Evolutionary conservation across 805 yeast species (phyloP).

Genomic region (Candida lessepsii): DNA sequence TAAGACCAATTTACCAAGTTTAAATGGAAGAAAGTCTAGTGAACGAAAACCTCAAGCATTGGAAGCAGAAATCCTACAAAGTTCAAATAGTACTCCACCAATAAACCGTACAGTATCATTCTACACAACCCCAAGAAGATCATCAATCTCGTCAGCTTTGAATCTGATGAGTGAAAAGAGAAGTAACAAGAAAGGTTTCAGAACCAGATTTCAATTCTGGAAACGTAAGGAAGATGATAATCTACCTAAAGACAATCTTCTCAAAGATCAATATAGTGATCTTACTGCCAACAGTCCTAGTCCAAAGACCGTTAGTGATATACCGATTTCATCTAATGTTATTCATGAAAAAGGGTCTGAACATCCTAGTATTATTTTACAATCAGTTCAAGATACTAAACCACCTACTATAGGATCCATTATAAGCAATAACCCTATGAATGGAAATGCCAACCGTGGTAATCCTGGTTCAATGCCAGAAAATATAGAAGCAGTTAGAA

Average conservation of each 20-base stretch:
- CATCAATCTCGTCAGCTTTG: constrained; percentile 16
- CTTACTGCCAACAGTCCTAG: constrained; percentile 15
- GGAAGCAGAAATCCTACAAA: constrained; percentile 2
- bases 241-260: neutral
- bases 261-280: constrained; percentile 14
- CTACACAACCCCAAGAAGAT: constrained; percentile 16
- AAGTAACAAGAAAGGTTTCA: constrained; percentile 16
- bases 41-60: constrained; percentile 9
- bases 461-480: neutral
- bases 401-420: neutral
- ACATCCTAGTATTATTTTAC: constrained; percentile 4
- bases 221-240: constrained; percentile 19
- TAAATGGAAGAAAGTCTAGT: constrained; percentile 10
- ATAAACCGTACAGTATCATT: constrained; percentile 20
- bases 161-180: constrained; percentile 8
- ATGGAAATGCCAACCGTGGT: neutral
- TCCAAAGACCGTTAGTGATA: constrained; percentile 16
- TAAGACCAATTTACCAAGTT: constrained; percentile 9
- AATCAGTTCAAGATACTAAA: neutral
- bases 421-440: neutral
- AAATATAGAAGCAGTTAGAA: constrained; percentile 2
- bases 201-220: constrained; percentile 36
- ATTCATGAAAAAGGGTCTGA: constrained; percentile 1
- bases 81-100: constrained; percentile 11
- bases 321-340: neutral